Conservation (phyloP, 768 basidiomycete species). For the Heimioporus sp. region DNA sequence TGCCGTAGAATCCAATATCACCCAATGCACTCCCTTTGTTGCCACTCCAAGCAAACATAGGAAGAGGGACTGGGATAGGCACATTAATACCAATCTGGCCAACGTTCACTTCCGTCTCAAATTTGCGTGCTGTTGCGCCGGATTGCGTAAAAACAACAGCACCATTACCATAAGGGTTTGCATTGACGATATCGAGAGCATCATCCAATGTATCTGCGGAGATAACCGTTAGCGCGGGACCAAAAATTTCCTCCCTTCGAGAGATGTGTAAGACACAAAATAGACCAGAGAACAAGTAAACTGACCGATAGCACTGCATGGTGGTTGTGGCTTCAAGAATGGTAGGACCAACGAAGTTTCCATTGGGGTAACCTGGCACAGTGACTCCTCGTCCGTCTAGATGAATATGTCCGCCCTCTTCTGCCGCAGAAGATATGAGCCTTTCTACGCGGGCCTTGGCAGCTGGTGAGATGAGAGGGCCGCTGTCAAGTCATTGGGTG, state of each 20-base stretch:
- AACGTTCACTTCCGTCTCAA: conserved; percentile 83
- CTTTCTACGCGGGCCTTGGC: conserved; percentile 76
- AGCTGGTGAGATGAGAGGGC: conserved; percentile 78
- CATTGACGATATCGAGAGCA: conserved; percentile 86
- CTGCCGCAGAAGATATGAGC: conserved; percentile 70
- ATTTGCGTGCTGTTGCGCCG: conserved; percentile 92
- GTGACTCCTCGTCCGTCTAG: conserved; percentile 78
- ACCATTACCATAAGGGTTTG: conserved; percentile 90
- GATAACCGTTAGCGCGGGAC: conserved; percentile 81
- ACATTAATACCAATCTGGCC: conserved; percentile 95
- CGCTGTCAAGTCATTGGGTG: conserved; percentile 37
- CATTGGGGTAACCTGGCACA: conserved; percentile 75
- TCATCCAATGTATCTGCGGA: conserved; percentile 84
- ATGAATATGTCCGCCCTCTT: conserved; percentile 82
- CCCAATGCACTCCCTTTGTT: conserved; percentile 88
- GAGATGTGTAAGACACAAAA: background rate
- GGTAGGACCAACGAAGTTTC: conserved; percentile 95
- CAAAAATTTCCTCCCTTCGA: conserved; percentile 89
- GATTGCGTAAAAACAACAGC: conserved; percentile 96
- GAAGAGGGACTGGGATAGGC: conserved; percentile 87
- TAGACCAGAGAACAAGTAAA: conserved; percentile 20
- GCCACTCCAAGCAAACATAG: conserved; percentile 97
- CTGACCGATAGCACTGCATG: conserved; percentile 86
- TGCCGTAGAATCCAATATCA: conserved; percentile 90
- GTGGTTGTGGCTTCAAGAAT: conserved; percentile 77